Conservation (phyloP, 1,284 basidiomycete genomes). For the Ustilago lituana region DNA sequence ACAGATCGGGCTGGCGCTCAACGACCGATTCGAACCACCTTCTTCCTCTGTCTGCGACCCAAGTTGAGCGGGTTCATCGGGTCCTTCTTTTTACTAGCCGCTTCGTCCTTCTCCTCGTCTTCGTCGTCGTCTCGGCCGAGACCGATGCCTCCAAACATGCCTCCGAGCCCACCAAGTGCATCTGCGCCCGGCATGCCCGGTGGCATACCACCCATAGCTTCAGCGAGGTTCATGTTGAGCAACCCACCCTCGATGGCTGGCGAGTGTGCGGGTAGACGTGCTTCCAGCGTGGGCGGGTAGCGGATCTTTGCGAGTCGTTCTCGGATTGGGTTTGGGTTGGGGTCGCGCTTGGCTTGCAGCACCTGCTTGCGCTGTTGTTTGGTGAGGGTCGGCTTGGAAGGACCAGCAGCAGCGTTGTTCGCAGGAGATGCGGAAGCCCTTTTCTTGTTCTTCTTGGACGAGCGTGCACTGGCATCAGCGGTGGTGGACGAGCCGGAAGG, state of each 20-base stretch:
- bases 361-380: constrained; percentile 37
- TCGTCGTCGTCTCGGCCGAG: constrained; percentile 62
- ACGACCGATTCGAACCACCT: constrained; percentile 62
- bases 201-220: constrained; percentile 59
- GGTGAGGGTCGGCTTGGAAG: constrained; percentile 32
- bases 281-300: constrained; percentile 44
- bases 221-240: constrained; percentile 60
- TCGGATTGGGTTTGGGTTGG: constrained; percentile 48
- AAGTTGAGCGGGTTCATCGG: constrained; percentile 47
- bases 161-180: constrained; percentile 57
- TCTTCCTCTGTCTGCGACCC: constrained; percentile 59
- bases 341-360: constrained; percentile 28
- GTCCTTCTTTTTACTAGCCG: constrained; percentile 47
- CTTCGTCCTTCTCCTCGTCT: constrained; percentile 31
- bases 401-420: constrained; percentile 8
- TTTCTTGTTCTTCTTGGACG: constrained; percentile 37
- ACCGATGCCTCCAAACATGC: constrained; percentile 63
- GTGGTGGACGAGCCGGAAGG: constrained; percentile 17
- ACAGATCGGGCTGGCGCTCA: constrained; percentile 20
- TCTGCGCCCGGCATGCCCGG: constrained; percentile 41
- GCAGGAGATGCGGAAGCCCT: constrained; percentile 13
- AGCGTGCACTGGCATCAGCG: constrained; percentile 12
- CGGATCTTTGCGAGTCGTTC: constrained; percentile 38
- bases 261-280: constrained; percentile 58
- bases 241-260: constrained; percentile 59